Evolutionary conservation across 2,329 filamentous ascomycete genomes (phyloP).

Genomic region (Teratosphaeria nubilosa): DNA sequence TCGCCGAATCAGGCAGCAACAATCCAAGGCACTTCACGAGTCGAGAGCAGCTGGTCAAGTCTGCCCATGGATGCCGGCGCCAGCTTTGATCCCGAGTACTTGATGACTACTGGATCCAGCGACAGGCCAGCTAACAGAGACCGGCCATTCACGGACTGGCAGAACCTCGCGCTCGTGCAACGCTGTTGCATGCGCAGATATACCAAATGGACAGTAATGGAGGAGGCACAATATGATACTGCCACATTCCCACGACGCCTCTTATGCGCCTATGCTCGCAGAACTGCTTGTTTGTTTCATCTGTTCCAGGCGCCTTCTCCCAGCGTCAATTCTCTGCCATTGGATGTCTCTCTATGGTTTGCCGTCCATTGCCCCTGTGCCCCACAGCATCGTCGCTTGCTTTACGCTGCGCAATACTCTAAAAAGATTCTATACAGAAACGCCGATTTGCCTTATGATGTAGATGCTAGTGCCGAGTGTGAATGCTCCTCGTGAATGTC

Average conservation of each 20-base stretch:
- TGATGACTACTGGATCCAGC: neutral
- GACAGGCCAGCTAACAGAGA: too few relatives aligned
- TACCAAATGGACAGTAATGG: neutral
- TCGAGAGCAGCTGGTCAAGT: neutral
- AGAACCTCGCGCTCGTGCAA: neutral
- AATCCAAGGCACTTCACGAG: neutral
- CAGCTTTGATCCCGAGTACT: neutral
- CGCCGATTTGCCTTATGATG: neutral
- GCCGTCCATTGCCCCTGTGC: neutral
- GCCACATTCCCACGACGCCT: neutral
- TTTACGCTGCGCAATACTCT: neutral
- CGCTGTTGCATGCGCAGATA: neutral
- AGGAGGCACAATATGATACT: neutral
- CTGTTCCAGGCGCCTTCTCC: neutral
- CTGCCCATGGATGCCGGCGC: neutral
- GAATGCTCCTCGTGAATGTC: neutral
- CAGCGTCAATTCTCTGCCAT: neutral
- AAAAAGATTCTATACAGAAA: neutral
- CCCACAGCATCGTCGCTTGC: neutral
- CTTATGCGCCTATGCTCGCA: neutral
- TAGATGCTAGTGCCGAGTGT: neutral
- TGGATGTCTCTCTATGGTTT: neutral
- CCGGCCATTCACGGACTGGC: neutral
- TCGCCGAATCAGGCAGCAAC: neutral
- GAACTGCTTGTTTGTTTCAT: neutral